Percentiles rank a stretch among this genome's conserved stretches.
phyloP scores from a whole-genome alignment of 495 filamentous ascomycete genomes.

The Aspergillus haitiensis region DNA sequence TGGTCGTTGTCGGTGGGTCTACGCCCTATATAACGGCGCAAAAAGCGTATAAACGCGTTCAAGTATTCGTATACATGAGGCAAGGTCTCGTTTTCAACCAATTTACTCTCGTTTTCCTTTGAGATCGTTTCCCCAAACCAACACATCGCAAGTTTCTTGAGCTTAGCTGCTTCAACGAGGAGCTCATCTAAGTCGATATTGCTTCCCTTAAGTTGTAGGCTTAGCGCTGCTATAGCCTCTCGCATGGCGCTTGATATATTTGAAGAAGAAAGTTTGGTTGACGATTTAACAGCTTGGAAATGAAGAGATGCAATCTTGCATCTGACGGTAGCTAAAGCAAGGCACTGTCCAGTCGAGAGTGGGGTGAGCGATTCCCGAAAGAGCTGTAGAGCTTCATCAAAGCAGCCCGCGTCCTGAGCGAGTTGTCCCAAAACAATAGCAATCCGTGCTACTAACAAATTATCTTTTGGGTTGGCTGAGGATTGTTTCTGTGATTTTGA shows the following conservation, averaged over 20 bases:
- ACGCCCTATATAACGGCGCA: conserved; percentile 50
- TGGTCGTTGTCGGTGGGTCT: conserved; percentile 32
- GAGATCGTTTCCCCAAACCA: conserved; percentile 48
- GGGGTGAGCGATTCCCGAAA: conserved; percentile 37
- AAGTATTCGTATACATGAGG: conserved; percentile 39
- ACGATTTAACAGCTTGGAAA: conserved; percentile 38
- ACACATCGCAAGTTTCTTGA: conserved; percentile 60
- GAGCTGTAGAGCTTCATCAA: conserved; percentile 45
- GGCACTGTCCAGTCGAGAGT: conserved; percentile 35
- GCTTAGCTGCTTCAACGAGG: conserved; percentile 59
- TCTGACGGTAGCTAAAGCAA: conserved; percentile 39
- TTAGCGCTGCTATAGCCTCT: conserved; percentile 49
- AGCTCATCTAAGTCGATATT: conserved; percentile 68
- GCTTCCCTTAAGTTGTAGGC: conserved; percentile 63
- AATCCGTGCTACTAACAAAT: conserved; percentile 34
- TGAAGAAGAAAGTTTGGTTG: conserved; percentile 23
- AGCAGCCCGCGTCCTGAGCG: conserved; percentile 46
- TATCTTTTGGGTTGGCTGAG: conserved; percentile 25
- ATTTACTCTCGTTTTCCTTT: conserved; percentile 24
- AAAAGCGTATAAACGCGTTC: conserved; percentile 42
- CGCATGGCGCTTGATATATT: conserved; percentile 30
- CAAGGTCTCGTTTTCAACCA: conserved; percentile 25
- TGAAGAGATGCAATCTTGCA: conserved; percentile 47
- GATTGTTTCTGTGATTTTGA: conserved; percentile 33
- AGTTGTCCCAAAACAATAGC: conserved; percentile 44